Evolutionary conservation across 2,329 filamentous ascomycete genomes (phyloP).

Genomic region (Aspergillus tamarii): DNA sequence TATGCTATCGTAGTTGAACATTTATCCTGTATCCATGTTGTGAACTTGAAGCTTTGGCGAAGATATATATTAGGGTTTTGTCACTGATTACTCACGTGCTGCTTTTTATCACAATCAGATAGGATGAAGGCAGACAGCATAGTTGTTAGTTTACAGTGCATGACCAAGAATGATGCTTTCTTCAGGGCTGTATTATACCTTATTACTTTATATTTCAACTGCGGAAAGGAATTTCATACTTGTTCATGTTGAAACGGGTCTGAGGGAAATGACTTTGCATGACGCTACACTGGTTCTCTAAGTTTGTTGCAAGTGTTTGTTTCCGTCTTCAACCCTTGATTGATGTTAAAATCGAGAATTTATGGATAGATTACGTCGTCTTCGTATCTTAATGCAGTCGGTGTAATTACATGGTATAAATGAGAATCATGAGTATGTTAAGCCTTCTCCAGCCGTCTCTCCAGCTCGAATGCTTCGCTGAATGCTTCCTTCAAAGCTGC

Average conservation of each 20-base stretch:
- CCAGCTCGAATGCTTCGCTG: conserved; percentile 42
- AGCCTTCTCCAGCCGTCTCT: conserved; percentile 35
- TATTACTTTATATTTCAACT: no score
- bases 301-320: no score
- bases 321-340: no score
- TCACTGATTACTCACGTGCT: background rate
- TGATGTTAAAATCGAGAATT: background rate
- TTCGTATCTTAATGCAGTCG: background rate
- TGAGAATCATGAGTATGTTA: background rate
- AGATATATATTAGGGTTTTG: background rate
- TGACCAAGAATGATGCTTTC: background rate
- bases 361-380: background rate
- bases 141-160: background rate
- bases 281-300: no score
- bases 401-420: background rate
- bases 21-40: no score
- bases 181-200: background rate
- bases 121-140: background rate
- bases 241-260: no score
- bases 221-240: no score
- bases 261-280: no score
- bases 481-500: conserved; percentile 40
- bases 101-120: background rate
- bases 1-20: no score
- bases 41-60: no score